These are phyloP conservation scores for Rhododendron henanense DNA, from an alignment of 148 eudicot genomes.

Conservation along the genomic window DNA sequence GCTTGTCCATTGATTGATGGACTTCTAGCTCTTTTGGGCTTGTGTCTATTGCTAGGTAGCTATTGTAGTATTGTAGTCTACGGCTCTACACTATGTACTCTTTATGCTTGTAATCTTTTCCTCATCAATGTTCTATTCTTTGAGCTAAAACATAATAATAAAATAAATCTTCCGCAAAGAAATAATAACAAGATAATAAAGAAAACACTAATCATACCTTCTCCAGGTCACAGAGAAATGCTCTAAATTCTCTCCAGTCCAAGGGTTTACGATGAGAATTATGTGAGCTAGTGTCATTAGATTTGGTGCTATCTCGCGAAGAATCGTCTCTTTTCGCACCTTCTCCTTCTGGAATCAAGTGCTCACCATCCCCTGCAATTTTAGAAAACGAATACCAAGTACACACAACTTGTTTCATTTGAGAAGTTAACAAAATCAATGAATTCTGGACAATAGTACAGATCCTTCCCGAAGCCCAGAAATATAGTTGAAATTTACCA, in stretches of 20 bases:
- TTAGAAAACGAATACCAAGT: background rate
- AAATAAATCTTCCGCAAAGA: background rate
- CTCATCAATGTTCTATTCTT: background rate
- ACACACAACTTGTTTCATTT: background rate
- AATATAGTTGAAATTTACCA: background rate
- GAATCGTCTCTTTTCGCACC: conserved; percentile 56
- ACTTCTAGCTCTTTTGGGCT: background rate
- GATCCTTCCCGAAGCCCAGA: conserved; percentile 2
- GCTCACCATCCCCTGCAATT: conserved; percentile 59
- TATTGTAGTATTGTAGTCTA: background rate
- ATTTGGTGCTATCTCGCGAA: conserved; percentile 47
- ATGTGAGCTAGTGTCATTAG: conserved; percentile 39
- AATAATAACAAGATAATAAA: background rate
- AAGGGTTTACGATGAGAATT: conserved; percentile 45
- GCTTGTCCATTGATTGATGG: background rate
- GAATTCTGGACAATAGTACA: background rate
- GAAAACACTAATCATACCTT: conserved; percentile 48
- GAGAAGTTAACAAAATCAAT: background rate
- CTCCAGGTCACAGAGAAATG: conserved; percentile 64
- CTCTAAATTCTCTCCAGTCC: conserved; percentile 99
- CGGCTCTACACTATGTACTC: background rate
- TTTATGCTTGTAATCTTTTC: background rate
- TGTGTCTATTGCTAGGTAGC: background rate
- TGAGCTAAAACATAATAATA: background rate
- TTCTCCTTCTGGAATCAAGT: conserved; percentile 58